Base-by-base conservation (phyloP, 768 basidiomycete genomes). In the Mycena capillaripes region DNA sequence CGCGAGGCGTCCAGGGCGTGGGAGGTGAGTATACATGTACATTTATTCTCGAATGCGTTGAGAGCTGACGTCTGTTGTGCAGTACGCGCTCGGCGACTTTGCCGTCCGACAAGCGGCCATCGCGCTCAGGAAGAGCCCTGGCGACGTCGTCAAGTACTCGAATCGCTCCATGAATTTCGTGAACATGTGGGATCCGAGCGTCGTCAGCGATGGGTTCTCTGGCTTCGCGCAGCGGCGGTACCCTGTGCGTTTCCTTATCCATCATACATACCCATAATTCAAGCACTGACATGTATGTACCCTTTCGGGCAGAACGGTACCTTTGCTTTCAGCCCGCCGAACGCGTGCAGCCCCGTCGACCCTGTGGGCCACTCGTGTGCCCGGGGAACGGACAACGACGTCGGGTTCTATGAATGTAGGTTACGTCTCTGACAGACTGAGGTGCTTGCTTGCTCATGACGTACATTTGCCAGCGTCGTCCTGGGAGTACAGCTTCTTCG, bases 401-500 rank as follows among this genome's bases (percentile, higher is more conserved):
- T 86, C 42, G 88, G 87, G 9, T 88, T 89, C 70, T 89, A 89
- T 69, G 86, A 89, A 81, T 89, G 87, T 87, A 58, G 67, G 82
- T 76, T 38, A n/a, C n/a, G n/a, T n/a, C 38, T 38, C 38, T 4
- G 38, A 38, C 38, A 10, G 10, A 38, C 3, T 10, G 38, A 10
- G 38, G 11, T 38, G 6, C 36, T 11, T 38, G 2, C 16, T 10
- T 29, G 11, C 23, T 30, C 66, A n/a, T 23, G 62, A 34, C 34
- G 52, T 30, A 29, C 55, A 17, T 42, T 42, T 17, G 38, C 4
- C 50, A 88, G 87, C 87, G 0, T 88, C 87, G 9, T 89, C 88
- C 23, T 89, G 87, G 87, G 87, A 89, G 69, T 86, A 86, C 81
- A 87, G 85, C 76, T 87, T 88, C 78, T 88, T 87, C 67, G 86